Evolutionary conservation across 768 basidiomycete genomes (phyloP), one percentile per base, ranked within the genome.

Genomic region (Agrocybe chaxingu): DNA sequence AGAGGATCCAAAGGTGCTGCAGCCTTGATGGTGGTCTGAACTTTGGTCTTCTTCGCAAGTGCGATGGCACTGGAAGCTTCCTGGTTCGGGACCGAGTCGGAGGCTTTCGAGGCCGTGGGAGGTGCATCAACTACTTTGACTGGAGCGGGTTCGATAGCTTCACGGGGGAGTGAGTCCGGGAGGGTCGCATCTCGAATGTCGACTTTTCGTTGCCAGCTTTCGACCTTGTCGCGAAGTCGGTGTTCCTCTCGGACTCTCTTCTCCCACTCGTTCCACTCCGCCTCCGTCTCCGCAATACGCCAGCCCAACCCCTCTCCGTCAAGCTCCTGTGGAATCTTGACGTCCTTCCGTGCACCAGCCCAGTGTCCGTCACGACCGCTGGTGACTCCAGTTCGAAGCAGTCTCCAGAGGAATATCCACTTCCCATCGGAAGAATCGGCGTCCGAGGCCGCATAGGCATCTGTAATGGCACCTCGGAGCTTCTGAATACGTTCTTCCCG

Each of bases 211-310:
- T 57, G 56, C 62, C 62, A 64, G 31, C 36, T 59, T 46, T 62
- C 61, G 13, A 64, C 56, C 56, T 60, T 63, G 16, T 59, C 55
- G 19, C 54, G 54, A 8, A 61, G 39, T 30, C 39, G 53, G 13
- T 53, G 30, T 37, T 58, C 54, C 33, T 56, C 55, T n/a, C 35
- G 10, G 36, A 54, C 53, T 34, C 48, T 54, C 41, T 46, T 55
- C 51, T 64, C 62, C 62, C 62, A 64, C 16, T 60, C 60, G 0
- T 8, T 39, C 62, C 62, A 64, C 33, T 64, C 57, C 4, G 53
- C 48, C 24, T 64, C 60, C 1, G 60, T 57, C n/a, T 50, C 47
- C 4, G 62, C 58, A 24, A 57, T 60, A n/a, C 62, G 50, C 60
- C 60, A 63, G 9, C 49, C 52, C 7, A 51, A 12, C 24, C 37